Evolutionary conservation across 352 stramenopile species (phyloP).

Genomic region (Globisporangium polare): DNA sequence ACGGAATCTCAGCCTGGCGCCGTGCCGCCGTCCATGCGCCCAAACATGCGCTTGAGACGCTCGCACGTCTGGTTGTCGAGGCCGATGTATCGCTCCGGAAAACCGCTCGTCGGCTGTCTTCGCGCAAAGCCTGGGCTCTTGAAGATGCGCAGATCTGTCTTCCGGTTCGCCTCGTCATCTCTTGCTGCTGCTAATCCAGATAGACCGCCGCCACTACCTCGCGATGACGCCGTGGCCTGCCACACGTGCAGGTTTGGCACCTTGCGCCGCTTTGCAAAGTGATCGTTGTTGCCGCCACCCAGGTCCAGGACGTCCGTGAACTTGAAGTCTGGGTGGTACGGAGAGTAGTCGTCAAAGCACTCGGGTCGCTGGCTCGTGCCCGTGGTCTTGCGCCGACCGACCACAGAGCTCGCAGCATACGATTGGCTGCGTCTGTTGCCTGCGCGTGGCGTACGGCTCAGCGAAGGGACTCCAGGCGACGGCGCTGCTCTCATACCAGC

Average conservation of each 20-base stretch:
- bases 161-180: conserved; percentile 17
- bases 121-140: conserved; percentile 55
- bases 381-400: conserved; percentile 4
- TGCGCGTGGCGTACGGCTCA: not conserved
- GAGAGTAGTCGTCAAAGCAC: conserved; percentile 81
- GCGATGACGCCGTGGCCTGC: not conserved
- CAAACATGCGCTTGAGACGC: conserved; percentile 71
- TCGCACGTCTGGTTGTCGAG: conserved; percentile 76
- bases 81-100: conserved; percentile 74
- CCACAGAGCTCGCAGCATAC: not conserved
- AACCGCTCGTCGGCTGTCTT: conserved; percentile 44
- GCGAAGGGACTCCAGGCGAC: not conserved
- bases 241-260: not conserved
- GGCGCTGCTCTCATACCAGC: not conserved
- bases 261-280: conserved; percentile 8
- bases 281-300: conserved; percentile 25
- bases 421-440: not conserved
- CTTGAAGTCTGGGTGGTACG: conserved; percentile 67
- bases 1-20: not conserved
- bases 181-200: not conserved
- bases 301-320: conserved; percentile 31
- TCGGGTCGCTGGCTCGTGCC: conserved; percentile 21
- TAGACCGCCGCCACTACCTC: not conserved
- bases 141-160: conserved; percentile 76
- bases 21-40: conserved; percentile 39